These are phyloP conservation scores for Gloeopeniophorella convolvens DNA, from an alignment of 768 basidiomycete genomes.

Conservation along the genomic window DNA sequence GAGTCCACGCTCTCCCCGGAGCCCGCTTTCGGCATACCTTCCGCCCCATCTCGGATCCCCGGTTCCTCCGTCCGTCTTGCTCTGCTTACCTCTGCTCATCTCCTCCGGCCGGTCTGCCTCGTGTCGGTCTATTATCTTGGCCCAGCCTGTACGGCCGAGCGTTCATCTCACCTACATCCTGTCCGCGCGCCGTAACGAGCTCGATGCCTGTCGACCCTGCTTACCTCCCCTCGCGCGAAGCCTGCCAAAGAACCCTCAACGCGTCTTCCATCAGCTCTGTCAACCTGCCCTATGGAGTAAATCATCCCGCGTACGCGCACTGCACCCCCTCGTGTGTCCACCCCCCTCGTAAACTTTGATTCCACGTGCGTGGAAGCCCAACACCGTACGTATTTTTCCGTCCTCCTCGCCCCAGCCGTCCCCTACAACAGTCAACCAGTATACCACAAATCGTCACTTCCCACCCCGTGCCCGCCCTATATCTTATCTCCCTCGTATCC, in stretches of 20 bases:
- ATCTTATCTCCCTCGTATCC: too few species aligned
- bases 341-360: neutral
- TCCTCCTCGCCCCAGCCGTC: neutral
- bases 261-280: neutral
- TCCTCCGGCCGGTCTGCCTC: too few species aligned
- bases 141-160: too few species aligned
- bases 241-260: neutral
- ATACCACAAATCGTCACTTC: neutral
- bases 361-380: neutral
- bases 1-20: too few species aligned
- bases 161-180: too few species aligned
- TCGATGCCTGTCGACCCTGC: neutral
- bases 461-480: too few species aligned
- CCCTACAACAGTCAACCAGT: neutral
- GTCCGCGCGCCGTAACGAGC: too few species aligned
- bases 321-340: constrained; percentile 8
- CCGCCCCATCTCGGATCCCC: too few species aligned
- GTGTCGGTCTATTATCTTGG: too few species aligned
- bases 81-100: too few species aligned
- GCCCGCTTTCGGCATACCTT: too few species aligned
- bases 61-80: too few species aligned
- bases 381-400: neutral
- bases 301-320: neutral
- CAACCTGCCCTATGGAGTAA: neutral
- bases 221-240: neutral